These are phyloP conservation scores for Uronychia setigera DNA, from an alignment of 73 alveolate genomes.

Conservation along the genomic window DNA sequence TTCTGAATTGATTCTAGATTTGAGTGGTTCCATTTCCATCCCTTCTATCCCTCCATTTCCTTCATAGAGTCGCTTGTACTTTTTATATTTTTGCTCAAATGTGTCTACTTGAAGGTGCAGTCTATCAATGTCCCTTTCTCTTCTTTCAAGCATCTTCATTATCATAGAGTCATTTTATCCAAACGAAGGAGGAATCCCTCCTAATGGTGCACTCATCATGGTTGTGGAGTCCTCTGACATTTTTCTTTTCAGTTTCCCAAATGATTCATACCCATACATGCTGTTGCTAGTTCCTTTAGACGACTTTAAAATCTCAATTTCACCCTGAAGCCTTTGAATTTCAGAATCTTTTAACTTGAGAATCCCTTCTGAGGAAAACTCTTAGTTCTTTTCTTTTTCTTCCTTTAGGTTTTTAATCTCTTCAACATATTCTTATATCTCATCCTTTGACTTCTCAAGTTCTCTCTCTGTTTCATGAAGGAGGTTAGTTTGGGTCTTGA, in stretches of 20 bases:
- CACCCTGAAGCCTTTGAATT: not conserved
- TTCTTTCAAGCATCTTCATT: not conserved
- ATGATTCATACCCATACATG: not conserved
- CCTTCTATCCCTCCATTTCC: not conserved
- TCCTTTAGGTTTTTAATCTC: not conserved
- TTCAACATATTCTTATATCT: not conserved
- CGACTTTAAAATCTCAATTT: not conserved
- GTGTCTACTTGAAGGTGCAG: not conserved
- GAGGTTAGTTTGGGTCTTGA: not conserved
- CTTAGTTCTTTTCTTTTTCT: not conserved
- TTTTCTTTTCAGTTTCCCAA: not conserved
- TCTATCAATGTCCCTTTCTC: slow-evolving; percentile 1
- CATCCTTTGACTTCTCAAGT: not conserved
- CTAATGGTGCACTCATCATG: not conserved
- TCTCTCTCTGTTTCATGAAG: not conserved
- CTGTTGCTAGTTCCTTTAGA: too few species aligned
- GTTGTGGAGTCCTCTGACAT: not conserved
- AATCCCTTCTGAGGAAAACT: too few species aligned
- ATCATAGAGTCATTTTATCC: not conserved
- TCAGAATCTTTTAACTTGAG: not conserved
- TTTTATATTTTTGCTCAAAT: not conserved
- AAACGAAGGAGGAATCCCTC: not conserved
- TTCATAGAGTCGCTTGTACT: not conserved
- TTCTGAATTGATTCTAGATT: not conserved
- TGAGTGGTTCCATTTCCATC: not conserved